Percentiles rank a stretch among this genome's conserved stretches.
Evolutionary conservation across 495 filamentous ascomycete species (phyloP).

Genomic region (Terfezia claveryi): DNA sequence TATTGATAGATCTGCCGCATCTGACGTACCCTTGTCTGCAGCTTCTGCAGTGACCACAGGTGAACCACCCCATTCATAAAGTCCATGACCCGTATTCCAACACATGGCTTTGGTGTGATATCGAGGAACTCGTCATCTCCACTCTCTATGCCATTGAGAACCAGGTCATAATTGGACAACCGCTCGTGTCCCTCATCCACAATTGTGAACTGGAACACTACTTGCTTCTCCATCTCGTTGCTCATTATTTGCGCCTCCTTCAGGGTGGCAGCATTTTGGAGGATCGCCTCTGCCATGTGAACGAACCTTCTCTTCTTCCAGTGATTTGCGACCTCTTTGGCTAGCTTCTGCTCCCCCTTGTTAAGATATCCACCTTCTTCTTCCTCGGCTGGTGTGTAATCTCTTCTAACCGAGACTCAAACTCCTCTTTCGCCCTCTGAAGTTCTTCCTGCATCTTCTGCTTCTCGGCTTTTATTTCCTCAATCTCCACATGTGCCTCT

Average conservation of each 20-base stretch:
- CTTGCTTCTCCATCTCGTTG: constrained; percentile 79
- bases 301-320: constrained; percentile 80
- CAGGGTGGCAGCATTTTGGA: constrained; percentile 64
- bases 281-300: constrained; percentile 77
- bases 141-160: constrained; percentile 75
- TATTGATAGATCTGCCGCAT: constrained; percentile 98
- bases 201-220: constrained; percentile 88
- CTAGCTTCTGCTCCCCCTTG: constrained; percentile 45
- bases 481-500: constrained; percentile 53
- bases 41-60: constrained; percentile 84
- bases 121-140: constrained; percentile 68
- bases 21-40: constrained; percentile 59
- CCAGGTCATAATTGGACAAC: constrained; percentile 87
- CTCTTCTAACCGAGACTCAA: constrained; percentile 45
- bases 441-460: constrained; percentile 71
- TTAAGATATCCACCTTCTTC: constrained; percentile 36
- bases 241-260: constrained; percentile 98
- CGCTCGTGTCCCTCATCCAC: constrained; percentile 72
- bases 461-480: constrained; percentile 70
- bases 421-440: constrained; percentile 49
- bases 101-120: constrained; percentile 63
- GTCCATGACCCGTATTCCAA: constrained; percentile 78
- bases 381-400: constrained; percentile 28
- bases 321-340: constrained; percentile 39
- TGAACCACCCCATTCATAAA: constrained; percentile 72